Evolutionary conservation across 2,329 filamentous ascomycete genomes (phyloP).

Genomic region (Pleoardoris graminearum): DNA sequence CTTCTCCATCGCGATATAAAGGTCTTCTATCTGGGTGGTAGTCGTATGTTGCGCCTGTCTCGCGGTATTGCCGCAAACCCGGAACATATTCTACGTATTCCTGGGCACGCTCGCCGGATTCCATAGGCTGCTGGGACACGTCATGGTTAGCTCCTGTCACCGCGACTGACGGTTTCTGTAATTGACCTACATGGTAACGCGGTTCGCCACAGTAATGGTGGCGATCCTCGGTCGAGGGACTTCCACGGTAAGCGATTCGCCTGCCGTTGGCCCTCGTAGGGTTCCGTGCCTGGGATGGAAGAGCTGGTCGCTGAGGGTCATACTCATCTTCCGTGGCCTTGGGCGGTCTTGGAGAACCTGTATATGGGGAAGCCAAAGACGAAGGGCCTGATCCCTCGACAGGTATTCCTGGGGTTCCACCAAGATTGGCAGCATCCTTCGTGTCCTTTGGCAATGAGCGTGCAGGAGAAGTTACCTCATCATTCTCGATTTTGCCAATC

Average conservation of each 20-base stretch:
- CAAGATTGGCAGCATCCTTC: slow-evolving; percentile 27
- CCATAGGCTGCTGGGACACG: slow-evolving; percentile 29
- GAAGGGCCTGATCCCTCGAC: slow-evolving; percentile 27
- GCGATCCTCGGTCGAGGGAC: slow-evolving; percentile 32
- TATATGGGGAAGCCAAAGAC: slow-evolving; percentile 24
- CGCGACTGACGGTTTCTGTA: slow-evolving; percentile 6
- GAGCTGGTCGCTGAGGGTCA: slow-evolving; percentile 49
- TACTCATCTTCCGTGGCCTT: slow-evolving; percentile 53
- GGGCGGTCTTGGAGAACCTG: slow-evolving; percentile 39
- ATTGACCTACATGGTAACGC: slow-evolving; percentile 41
- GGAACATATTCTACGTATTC: slow-evolving; percentile 38
- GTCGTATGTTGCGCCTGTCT: slow-evolving; percentile 29
- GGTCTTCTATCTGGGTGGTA: slow-evolving; percentile 37
- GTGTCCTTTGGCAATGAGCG: slow-evolving; percentile 36
- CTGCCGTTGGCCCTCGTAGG: slow-evolving; percentile 19
- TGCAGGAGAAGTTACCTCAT: slow-evolving; percentile 29
- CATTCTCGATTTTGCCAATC: slow-evolving; percentile 44
- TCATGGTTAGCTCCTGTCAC: slow-evolving; percentile 20
- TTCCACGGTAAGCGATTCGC: slow-evolving; percentile 28
- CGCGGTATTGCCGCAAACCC: slow-evolving; percentile 32
- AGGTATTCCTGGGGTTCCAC: slow-evolving; percentile 22
- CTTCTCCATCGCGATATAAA: slow-evolving; percentile 38
- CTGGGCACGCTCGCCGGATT: slow-evolving; percentile 25
- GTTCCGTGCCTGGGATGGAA: slow-evolving; percentile 23
- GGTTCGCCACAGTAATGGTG: slow-evolving; percentile 36